phyloP scores from a whole-genome alignment of 2,329 filamentous ascomycete species.

The Paecilomyces variotii region DNA sequence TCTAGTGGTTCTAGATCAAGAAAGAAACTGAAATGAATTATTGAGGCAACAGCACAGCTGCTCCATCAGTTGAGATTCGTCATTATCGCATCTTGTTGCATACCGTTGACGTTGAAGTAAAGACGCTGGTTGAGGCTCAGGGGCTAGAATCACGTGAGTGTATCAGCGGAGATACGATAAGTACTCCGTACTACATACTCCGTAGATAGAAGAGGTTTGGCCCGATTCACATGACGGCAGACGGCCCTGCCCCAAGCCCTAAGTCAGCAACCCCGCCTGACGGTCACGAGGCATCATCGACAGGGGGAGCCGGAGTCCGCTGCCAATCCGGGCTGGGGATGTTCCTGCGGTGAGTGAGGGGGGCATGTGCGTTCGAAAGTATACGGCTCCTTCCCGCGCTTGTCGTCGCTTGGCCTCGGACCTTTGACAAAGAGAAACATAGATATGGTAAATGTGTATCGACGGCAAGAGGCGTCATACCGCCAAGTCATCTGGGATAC shows the following conservation, averaged over 20 bases:
- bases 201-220: too few relatives aligned
- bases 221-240: neutral
- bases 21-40: neutral
- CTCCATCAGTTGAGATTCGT: neutral
- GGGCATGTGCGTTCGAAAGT: neutral
- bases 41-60: neutral
- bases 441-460: neutral
- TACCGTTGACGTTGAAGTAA: neutral
- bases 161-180: neutral
- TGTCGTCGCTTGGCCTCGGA: slow-evolving; percentile 27
- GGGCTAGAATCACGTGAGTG: neutral
- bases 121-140: neutral
- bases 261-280: neutral
- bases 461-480: slow-evolving; percentile 3
- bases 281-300: neutral
- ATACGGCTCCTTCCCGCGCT: slow-evolving; percentile 12
- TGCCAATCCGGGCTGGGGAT: neutral
- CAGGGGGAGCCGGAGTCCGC: neutral
- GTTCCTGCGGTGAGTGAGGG: neutral
- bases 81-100: neutral
- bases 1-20: neutral
- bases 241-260: neutral
- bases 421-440: slow-evolving; percentile 22
- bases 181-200: too few relatives aligned
- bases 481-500: neutral